Evolutionary conservation across 2,329 filamentous ascomycete genomes (phyloP).

Genomic region (Phialophora chinensis): DNA sequence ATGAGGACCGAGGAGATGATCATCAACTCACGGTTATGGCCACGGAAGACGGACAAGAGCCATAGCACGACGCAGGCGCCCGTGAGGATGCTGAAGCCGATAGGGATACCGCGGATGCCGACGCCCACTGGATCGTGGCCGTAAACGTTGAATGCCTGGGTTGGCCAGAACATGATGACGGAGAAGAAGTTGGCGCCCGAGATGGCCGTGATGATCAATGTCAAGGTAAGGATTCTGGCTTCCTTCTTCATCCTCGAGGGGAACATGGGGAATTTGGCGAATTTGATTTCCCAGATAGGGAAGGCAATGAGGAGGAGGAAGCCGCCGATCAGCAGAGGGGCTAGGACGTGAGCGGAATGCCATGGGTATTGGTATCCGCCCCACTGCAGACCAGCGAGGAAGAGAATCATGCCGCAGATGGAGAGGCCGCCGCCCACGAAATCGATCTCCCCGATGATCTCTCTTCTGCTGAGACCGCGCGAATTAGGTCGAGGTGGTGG

Average conservation of each 20-base stretch:
- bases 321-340: conserved; percentile 53
- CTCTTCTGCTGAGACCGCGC: conserved; percentile 38
- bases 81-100: conserved; percentile 67
- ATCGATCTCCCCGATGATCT: conserved; percentile 56
- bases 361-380: conserved; percentile 54
- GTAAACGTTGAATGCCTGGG: conserved; percentile 69
- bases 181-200: conserved; percentile 66
- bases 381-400: conserved; percentile 59
- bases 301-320: conserved; percentile 51
- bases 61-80: conserved; percentile 66
- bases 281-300: conserved; percentile 55
- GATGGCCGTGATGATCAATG: conserved; percentile 64
- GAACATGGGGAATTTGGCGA: conserved; percentile 55
- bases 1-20: conserved; percentile 66
- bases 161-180: conserved; percentile 65
- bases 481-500: conserved; percentile 53
- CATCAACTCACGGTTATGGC: conserved; percentile 66
- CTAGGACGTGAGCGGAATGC: conserved; percentile 54
- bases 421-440: conserved; percentile 58
- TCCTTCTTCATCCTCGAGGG: conserved; percentile 54
- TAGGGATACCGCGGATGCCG: conserved; percentile 68
- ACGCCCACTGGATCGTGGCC: conserved; percentile 69
- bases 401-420: conserved; percentile 55
- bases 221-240: conserved; percentile 58
- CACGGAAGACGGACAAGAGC: conserved; percentile 63